Evolutionary conservation across 495 filamentous ascomycete genomes (phyloP), one percentile per base, ranked within the genome.

Genomic region (Neohortaea acidophila): DNA sequence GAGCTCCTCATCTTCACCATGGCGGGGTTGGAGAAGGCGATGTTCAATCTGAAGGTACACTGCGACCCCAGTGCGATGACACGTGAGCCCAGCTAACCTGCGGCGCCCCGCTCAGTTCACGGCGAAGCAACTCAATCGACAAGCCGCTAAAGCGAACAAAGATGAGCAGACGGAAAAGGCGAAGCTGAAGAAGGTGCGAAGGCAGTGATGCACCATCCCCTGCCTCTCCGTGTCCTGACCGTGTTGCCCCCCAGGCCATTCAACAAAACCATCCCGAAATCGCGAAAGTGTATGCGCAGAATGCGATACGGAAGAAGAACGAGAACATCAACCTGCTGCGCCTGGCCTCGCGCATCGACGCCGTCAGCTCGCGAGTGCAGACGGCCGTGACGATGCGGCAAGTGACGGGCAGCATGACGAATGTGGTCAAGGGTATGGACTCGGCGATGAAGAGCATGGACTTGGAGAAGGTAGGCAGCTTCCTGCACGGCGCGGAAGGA

Each of bases 271-370:
- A 79, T 67, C 57, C 72, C 55, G 81, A 86, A 51, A 84, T 82
- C 39, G 78, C 77, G 18, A 79, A 79, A 51, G 77, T 84, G 54
- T 83, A 84, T 56, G 73, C 74, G n/a, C 78, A 84, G 54, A 85
- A 85, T 55, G 78, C 81, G 28, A 81, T 81, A 36, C 77, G 81
- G 3, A 84, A 87, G 61, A 67, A 74, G 46, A 82, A 76, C 52
- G 73, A 78, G 49, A 64, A 72, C 30, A 52, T 77, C 41, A 74
- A 78, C 50, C 69, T 78, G 14, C 61, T 78, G 18, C 55, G 67
- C 4, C 59, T 78, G 12, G 73, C 58, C 9, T 69, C 65, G 12
- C 49, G 74, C 17, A 73, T 78, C 46, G 73, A 78, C 57, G 73
- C 73, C 12, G 73, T 78, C 12, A 65, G 64, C 20, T 69, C 66